Evolutionary conservation across 441 rosid species (phyloP).

Genomic region (Populus trichocarpa): DNA sequence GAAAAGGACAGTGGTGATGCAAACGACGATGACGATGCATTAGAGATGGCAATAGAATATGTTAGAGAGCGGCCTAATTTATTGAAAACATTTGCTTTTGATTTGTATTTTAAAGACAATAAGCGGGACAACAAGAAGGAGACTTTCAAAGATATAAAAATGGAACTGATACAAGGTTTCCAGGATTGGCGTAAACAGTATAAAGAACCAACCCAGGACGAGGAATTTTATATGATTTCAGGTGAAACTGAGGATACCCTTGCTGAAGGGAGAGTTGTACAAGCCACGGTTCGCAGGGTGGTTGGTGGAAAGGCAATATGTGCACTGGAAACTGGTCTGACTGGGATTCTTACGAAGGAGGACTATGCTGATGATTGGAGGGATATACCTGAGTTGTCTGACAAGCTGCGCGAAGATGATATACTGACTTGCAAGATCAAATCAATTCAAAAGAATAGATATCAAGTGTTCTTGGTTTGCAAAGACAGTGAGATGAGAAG

Average conservation of each 20-base stretch:
- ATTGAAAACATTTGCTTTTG: conserved; percentile 57
- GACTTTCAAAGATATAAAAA: conserved; percentile 64
- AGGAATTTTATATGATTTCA: conserved; percentile 88
- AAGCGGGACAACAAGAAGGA: conserved; percentile 58
- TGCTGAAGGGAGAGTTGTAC: conserved; percentile 84
- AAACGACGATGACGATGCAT: conserved; percentile 85
- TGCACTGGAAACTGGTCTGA: conserved; percentile 83
- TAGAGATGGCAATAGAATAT: conserved; percentile 97
- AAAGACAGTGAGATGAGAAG: conserved; percentile 87
- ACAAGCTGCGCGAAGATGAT: conserved; percentile 81
- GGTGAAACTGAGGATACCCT: conserved; percentile 96
- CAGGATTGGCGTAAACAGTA: conserved; percentile 85
- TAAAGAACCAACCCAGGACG: conserved; percentile 86
- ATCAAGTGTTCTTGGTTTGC: conserved; percentile 77
- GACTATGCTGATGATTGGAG: conserved; percentile 93
- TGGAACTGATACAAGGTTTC: conserved; percentile 83
- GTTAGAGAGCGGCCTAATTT: conserved; percentile 79
- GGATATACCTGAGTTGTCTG: conserved; percentile 80
- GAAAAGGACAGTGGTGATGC: conserved; percentile 68
- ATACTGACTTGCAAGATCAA: conserved; percentile 90
- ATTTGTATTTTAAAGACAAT: conserved; percentile 52
- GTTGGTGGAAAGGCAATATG: conserved; percentile 83
- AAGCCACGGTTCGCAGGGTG: conserved; percentile 81
- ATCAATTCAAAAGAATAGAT: conserved; percentile 75
- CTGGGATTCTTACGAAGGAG: conserved; percentile 84